Conservation (phyloP, 179 eudicot genomes). For the Patellifolia procumbens region DNA sequence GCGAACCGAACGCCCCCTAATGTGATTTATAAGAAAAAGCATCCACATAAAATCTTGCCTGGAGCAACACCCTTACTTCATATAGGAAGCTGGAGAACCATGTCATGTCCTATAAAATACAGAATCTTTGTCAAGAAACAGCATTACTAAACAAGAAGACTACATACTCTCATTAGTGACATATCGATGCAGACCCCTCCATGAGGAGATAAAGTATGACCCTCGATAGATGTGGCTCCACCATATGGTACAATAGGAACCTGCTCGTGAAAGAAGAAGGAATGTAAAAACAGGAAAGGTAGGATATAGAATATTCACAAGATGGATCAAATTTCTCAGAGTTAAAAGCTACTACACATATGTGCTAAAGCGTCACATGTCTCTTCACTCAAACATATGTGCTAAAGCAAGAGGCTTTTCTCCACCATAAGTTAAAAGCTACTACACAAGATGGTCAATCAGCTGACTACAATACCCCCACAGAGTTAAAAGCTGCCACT, state of each 20-base stretch:
- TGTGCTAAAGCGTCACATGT: too few species aligned
- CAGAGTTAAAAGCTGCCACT: background rate
- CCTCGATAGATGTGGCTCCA: slow-evolving; percentile 99
- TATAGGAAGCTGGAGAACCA: background rate
- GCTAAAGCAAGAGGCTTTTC: too few species aligned
- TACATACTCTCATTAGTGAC: slow-evolving; percentile 88
- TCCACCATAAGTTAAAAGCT: too few species aligned
- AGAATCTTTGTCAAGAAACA: background rate
- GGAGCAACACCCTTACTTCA: background rate
- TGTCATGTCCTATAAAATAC: background rate
- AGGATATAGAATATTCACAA: background rate
- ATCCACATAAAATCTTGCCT: background rate
- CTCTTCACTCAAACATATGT: too few species aligned
- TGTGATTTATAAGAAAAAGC: background rate
- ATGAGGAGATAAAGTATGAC: slow-evolving; percentile 94
- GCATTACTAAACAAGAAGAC: background rate
- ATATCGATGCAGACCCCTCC: slow-evolving; percentile 99
- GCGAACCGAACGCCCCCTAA: too few species aligned
- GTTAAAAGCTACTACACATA: too few species aligned
- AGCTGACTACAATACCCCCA: background rate
- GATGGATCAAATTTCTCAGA: slow-evolving; percentile 7
- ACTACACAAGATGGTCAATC: too few species aligned
- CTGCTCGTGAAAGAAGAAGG: slow-evolving; percentile 36
- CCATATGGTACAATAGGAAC: slow-evolving; percentile 98
- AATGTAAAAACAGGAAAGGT: background rate